These are phyloP conservation scores for Nakazawaea holstii DNA, from an alignment of 805 yeast genomes.

Conservation along the genomic window DNA sequence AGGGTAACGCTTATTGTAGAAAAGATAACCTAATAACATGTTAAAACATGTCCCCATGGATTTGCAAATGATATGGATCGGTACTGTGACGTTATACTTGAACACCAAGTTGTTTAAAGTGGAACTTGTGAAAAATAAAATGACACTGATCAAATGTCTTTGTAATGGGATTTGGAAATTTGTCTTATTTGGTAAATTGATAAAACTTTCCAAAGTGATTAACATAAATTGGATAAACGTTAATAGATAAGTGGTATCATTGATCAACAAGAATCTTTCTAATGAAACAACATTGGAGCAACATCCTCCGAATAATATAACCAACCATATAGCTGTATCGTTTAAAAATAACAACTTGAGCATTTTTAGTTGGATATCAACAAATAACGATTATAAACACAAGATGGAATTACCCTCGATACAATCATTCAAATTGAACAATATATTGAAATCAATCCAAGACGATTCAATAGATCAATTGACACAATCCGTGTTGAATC, in stretches of 20 bases:
- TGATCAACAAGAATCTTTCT: slow-evolving; percentile 42
- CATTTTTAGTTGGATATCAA: background rate
- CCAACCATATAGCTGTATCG: slow-evolving; percentile 4
- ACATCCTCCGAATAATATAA: slow-evolving; percentile 61
- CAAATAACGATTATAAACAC: background rate
- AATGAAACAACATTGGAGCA: slow-evolving; percentile 64
- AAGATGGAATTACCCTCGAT: slow-evolving; percentile 18
- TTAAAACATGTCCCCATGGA: slow-evolving; percentile 61
- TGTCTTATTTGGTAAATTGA: slow-evolving; percentile 26
- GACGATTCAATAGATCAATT: slow-evolving; percentile 17
- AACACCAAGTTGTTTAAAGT: slow-evolving; percentile 55
- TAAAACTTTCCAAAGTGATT: slow-evolving; percentile 40
- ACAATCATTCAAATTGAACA: slow-evolving; percentile 21
- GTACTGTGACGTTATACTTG: slow-evolving; percentile 52
- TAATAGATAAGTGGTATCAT: slow-evolving; percentile 41
- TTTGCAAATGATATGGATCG: slow-evolving; percentile 61
- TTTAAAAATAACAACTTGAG: background rate
- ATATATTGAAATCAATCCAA: slow-evolving; percentile 20
- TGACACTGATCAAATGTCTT: slow-evolving; percentile 41
- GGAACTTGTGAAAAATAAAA: slow-evolving; percentile 45
- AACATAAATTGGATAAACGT: slow-evolving; percentile 56
- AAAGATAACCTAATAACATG: slow-evolving; percentile 46
- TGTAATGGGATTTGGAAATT: slow-evolving; percentile 31
- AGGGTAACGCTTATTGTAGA: slow-evolving; percentile 41
- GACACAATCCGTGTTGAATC: slow-evolving; percentile 17